Base-by-base conservation (phyloP, 1,284 basidiomycete species). In the Heterobasidion occidentale region DNA sequence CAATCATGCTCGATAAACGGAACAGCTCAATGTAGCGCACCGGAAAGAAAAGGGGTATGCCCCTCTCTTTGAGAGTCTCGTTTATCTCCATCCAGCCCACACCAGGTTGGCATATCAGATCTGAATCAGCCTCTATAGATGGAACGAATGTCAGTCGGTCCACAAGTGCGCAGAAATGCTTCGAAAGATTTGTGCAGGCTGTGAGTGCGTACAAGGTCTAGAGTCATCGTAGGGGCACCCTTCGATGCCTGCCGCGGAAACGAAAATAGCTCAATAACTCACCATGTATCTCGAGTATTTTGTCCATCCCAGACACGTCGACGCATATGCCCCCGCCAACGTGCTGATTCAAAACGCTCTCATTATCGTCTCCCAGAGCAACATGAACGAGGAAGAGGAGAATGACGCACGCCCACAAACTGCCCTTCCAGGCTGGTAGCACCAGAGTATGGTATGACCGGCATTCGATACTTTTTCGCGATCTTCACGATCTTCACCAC, bases 51-150 rank as follows among this genome's bases (percentile, higher is more conserved):
- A 97, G 70, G 0, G 87, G 85, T 52, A 90, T 83, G 7, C 83
- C 88, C 69, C 86, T 78, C 53, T 85, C 77, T 61, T 78, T 78
- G 17, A 96, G 74, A 5, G 77, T 77, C 19, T 83, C 82, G 64
- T 98, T 98, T 47, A 98, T 78, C 20, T 90, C 87, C 74, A 94
- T 85, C 90, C 93, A 97, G 44, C 84, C 79, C 15, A 84, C 77
- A 7, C 92, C 94, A n/a, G 92, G 79, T 67, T 94, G 91, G 59
- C 88, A 90, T 1, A 90, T 82, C 9, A 91, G 71, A 65, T 94
- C 92, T 9, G 86, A 84, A 65, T 96, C 92, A 8, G 78, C 79
- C 70, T 86, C 88, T 90, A 38, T 4, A 51, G 12, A 6, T 11
- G 9, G 33, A 36, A 4, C 17, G 15, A 50, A 15, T 7, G 3